These are phyloP conservation scores for Alternaria longipes DNA, from an alignment of 2,329 filamentous ascomycete genomes.

Conservation along the genomic window DNA sequence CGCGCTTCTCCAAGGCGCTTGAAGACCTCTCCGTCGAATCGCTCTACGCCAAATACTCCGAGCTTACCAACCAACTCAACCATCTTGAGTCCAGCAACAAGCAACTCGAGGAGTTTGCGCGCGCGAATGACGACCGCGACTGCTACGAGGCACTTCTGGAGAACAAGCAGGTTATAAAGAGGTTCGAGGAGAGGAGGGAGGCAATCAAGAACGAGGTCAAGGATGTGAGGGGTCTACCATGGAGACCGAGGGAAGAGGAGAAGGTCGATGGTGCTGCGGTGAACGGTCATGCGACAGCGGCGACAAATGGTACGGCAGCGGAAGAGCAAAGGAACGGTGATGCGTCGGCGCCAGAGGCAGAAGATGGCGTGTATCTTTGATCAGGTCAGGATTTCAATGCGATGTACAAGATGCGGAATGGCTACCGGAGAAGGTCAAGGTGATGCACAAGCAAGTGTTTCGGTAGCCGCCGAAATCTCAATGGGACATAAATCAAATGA, in stretches of 20 bases:
- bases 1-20: constrained; percentile 73
- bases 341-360: neutral
- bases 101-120: constrained; percentile 71
- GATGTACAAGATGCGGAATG: neutral
- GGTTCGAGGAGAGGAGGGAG: constrained; percentile 72
- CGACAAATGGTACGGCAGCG: neutral
- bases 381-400: neutral
- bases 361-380: constrained; percentile 15
- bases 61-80: constrained; percentile 77
- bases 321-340: neutral
- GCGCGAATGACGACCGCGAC: constrained; percentile 67
- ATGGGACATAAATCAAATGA: neutral
- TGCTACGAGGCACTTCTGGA: constrained; percentile 78
- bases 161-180: constrained; percentile 73
- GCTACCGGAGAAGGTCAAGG: neutral
- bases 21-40: constrained; percentile 70
- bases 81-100: constrained; percentile 79
- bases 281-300: neutral
- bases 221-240: constrained; percentile 64
- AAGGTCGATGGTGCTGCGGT: constrained; percentile 2
- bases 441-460: neutral
- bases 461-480: neutral
- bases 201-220: constrained; percentile 72
- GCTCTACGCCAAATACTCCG: constrained; percentile 77
- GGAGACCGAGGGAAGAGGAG: constrained; percentile 52